Base-by-base conservation (phyloP, 306 rosid species). In the Oemleria cerasiformis region DNA sequence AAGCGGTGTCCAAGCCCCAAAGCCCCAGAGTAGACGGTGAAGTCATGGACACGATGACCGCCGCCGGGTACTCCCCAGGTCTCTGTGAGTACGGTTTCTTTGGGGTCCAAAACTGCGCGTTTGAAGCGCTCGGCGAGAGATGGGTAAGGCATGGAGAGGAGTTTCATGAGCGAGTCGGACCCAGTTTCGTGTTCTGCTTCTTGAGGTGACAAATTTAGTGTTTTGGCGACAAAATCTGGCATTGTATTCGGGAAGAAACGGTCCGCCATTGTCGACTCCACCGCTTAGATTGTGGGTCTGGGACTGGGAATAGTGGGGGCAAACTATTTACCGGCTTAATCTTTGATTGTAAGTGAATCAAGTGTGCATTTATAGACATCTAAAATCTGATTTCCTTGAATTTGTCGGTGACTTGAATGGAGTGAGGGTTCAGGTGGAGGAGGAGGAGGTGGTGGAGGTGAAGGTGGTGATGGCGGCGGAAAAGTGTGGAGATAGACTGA, bases 1-100 rank as follows among this genome's bases (percentile, higher is more conserved):
- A 88, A 38, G 90, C 89, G 1, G 90, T 86, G 44, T n/a, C n/a
- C n/a, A n/a, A n/a, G n/a, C n/a, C 97, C 97, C 34, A 91, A 89
- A 77, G 85, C 63, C 15, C 97, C 97, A 13, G 83, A 77, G 65
- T 91, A 88, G 75, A 91, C 90, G 21, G 87, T 82, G 66, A 76
- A 85, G 76, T 91, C 95, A 1, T 39, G 69, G 11, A 82, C 81
- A 45, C 12, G 83, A 23, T 85, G 88, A 6, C 85, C 80, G 12
- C 84, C 21, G 8, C 77, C 80, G 9, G 85, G 19, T 5, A 77
- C 44, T 9, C 90, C 88, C 88, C 90, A 85, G 2, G 90, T 86
- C 77, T 91, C 86, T 38, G 73, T 36, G 42, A 53, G 68, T 79
- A 86, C 87, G 73, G 90, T 81, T 84, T 91, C 89, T 82, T 86